Evolutionary conservation across 129 eudicot genomes (phyloP), one percentile per base, ranked within the genome.

Genomic region (Oenanthe sinensis): DNA sequence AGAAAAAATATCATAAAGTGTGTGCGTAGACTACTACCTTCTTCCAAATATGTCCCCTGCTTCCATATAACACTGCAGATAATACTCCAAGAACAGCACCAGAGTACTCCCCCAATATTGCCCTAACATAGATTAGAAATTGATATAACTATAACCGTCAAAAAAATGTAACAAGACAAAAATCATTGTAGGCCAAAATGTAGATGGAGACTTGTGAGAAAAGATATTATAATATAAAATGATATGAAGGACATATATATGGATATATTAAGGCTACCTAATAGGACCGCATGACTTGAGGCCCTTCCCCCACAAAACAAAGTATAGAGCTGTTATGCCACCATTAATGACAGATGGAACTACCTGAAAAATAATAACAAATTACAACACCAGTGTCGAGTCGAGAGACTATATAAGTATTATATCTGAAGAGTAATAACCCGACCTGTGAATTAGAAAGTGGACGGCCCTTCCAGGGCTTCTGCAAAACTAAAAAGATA

Each of bases 41-140:
- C 80, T 87, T 91, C 96, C 93, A 91, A 20, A 89, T 73, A 77
- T 83, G 88, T 69, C 90, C 98, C 67, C 83, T 88, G 86, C 97
- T 84, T 39, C 98, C 97, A 87, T 91, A 94, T 71, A 94, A 76
- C n/a, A 87, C 90, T 6, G 88, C 97, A 60, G 98, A 94, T 77
- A 94, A 75, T 30, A 94, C 98, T 84, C 97, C 98, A 75, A 94
- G 96, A 81, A 91, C 90, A 80, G 98, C 98, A 83, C 97, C 98
- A 65, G 98, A 88, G 79, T 94, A 94, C 74, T 94, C 98, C 37
- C 86, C 93, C 85, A 94, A 81, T 79, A 94, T 79, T 70, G 92
- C 96, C 88, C 97, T 94, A 88, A 75, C 70, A 79, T 78, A 74
- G 68, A 75, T 77, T 42, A 49, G 69, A 19, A 67, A 30, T 44